Base-by-base conservation (phyloP, 2,329 filamentous ascomycete genomes). In the Fusarium nodosum region DNA sequence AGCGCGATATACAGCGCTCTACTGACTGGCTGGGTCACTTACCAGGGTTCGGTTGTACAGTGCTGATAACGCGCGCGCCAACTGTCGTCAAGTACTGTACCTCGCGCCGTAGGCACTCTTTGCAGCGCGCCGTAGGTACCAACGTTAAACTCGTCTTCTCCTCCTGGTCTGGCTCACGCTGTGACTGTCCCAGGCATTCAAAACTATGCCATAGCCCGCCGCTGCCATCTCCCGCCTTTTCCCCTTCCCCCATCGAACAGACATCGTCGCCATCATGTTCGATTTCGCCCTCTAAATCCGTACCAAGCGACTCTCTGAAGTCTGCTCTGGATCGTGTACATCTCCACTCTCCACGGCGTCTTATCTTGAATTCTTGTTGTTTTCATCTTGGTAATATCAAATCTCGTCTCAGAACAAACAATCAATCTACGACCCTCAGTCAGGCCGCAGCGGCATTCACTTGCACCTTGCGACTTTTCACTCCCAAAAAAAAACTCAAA, bases 291-390 rank as follows among this genome's bases (percentile, higher is more conserved):
- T 86, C 78, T 87, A 83, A 82, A 83, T 69, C 73, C 77, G 78
- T 79, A 77, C 80, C 82, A 82, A 65, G 82, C 85, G 84, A 84
- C 84, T 85, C 80, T 79, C 77, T 74, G 82, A 82, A 86, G 85
- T 87, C 84, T 85, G 85, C 85, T 86, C 75, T 75, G 78, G 79
- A 74, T 77, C 66, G 71, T 74, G 72, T 75, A 61, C 75, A 76
- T 78, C 75, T 77, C 79, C 77, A 77, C 78, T 81, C 79, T 69
- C 67, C 74, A 78, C 78, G 76, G 75, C 78, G 73, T 77, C 73
- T 65, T 64, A 73, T 76, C 74, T 68, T 65, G 64, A 74, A 69
- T 51, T 50, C 33, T 36, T 51, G 47, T 72, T 72, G 72, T 69
- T 74, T 63, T 66, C 31, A 65, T 64, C 64, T 68, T 70, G 60